These are phyloP conservation scores for Fibroporia radiculosa DNA, from an alignment of 768 basidiomycete species.

Conservation along the genomic window DNA sequence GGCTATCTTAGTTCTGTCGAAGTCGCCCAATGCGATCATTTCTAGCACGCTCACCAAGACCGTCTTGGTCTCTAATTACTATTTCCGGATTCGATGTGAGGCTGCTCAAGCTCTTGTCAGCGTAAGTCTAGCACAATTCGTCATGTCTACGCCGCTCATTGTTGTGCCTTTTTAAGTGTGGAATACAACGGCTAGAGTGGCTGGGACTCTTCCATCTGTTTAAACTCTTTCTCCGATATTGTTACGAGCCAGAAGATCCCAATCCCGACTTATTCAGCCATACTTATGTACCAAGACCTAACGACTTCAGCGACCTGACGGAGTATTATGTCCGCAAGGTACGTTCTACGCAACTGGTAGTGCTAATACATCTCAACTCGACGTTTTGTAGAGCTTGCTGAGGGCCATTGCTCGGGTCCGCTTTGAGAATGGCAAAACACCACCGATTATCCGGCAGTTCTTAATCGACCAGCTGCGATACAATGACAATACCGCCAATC, in stretches of 20 bases:
- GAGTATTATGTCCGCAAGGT: conserved; percentile 97
- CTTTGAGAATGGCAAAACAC: conserved; percentile 81
- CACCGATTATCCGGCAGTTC: conserved; percentile 78
- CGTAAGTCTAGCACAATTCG: conserved; percentile 36
- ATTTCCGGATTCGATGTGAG: conserved; percentile 92
- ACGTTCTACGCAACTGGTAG: conserved; percentile 11
- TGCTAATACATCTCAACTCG: not conserved
- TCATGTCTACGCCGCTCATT: not conserved
- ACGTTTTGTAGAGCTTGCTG: conserved; percentile 51
- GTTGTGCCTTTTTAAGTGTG: conserved; percentile 49
- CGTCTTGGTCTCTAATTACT: conserved; percentile 91
- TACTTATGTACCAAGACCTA: conserved; percentile 90
- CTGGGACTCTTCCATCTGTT: conserved; percentile 92
- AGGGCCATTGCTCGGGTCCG: conserved; percentile 81
- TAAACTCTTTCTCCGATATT: conserved; percentile 88
- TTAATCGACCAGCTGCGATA: conserved; percentile 89
- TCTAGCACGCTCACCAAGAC: conserved; percentile 91
- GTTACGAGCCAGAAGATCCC: conserved; percentile 79
- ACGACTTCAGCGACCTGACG: conserved; percentile 85
- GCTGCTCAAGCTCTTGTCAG: conserved; percentile 79
- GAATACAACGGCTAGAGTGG: conserved; percentile 74
- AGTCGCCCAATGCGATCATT: conserved; percentile 75
- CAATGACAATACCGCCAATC: conserved; percentile 91
- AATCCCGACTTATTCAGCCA: conserved; percentile 80
- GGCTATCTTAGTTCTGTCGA: conserved; percentile 87